Evolutionary conservation across 768 basidiomycete species (phyloP).

Genomic region (Paxillus ammoniavirescens): DNA sequence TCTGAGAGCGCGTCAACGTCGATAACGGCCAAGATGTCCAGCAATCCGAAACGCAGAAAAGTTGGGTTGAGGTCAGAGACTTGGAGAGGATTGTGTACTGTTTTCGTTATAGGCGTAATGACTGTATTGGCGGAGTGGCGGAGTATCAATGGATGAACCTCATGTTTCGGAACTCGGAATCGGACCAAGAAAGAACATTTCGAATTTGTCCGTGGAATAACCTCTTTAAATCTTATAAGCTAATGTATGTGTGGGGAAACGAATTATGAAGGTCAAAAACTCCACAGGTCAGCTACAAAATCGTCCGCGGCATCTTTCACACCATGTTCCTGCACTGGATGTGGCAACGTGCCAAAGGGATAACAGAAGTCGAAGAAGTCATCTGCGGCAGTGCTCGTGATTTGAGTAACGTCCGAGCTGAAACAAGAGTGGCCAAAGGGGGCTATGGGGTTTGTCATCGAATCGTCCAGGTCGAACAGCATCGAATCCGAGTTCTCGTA

Average conservation of each 20-base stretch:
- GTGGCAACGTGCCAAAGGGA: not conserved
- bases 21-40: not conserved
- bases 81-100: not conserved
- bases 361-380: not conserved
- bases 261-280: conserved; percentile 1
- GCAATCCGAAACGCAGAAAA: not conserved
- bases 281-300: conserved; percentile 11
- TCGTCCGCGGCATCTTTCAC: not conserved
- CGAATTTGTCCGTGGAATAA: conserved; percentile 7
- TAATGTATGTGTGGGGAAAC: no score
- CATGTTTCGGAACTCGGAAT: conserved; percentile 32
- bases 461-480: conserved; percentile 13
- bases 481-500: conserved; percentile 16
- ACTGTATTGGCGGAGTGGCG: conserved; percentile 25
- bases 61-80: not conserved
- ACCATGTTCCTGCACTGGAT: not conserved
- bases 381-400: not conserved
- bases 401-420: not conserved
- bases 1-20: conserved; percentile 1
- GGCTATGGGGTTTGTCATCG: not conserved
- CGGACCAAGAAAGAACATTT: conserved; percentile 1
- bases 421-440: not conserved
- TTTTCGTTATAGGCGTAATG: conserved; percentile 18
- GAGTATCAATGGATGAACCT: conserved; percentile 23
- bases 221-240: no score